Evolutionary conservation across 257 asterid species (phyloP).

Genomic region (Solanum dulcamara): DNA sequence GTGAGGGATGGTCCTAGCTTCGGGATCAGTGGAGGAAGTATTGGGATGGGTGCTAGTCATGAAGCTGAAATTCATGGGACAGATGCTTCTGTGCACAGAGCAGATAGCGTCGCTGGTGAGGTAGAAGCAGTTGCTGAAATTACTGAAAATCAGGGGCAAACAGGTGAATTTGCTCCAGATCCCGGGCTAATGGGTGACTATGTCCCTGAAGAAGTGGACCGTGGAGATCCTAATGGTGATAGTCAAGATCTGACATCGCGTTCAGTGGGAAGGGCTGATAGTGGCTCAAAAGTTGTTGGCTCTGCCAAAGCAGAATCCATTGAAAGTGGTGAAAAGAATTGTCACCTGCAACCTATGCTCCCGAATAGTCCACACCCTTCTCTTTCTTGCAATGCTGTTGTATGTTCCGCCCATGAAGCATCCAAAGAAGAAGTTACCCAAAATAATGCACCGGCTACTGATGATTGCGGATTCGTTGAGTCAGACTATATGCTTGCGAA

Average conservation of each 20-base stretch:
- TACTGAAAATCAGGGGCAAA: constrained; percentile 84
- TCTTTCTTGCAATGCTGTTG: constrained; percentile 91
- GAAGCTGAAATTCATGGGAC: constrained; percentile 98
- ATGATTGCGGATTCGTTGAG: constrained; percentile 74
- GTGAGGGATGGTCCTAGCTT: constrained; percentile 81
- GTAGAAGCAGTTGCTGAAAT: constrained; percentile 83
- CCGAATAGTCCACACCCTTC: constrained; percentile 78
- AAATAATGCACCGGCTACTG: constrained; percentile 50
- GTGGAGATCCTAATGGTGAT: constrained; percentile 85
- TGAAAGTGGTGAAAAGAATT: constrained; percentile 92
- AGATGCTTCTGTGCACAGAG: constrained; percentile 63
- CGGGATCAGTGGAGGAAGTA: constrained; percentile 96
- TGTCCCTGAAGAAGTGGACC: constrained; percentile 88
- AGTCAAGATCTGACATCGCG: constrained; percentile 86
- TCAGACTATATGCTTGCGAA: constrained; percentile 59
- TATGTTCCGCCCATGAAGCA: constrained; percentile 71
- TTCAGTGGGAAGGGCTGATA: constrained; percentile 79
- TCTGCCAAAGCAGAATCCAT: constrained; percentile 87
- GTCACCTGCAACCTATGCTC: constrained; percentile 44
- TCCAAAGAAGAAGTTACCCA: constrained; percentile 96
- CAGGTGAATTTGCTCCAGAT: constrained; percentile 80
- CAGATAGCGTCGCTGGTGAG: constrained; percentile 78
- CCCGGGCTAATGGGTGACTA: constrained; percentile 96
- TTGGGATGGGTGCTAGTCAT: constrained; percentile 99
- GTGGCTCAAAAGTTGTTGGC: constrained; percentile 90